Percentiles rank a stretch among this genome's conserved stretches.
Conservation (phyloP, 2,329 filamentous ascomycete genomes). For the Camillea tinctor region DNA sequence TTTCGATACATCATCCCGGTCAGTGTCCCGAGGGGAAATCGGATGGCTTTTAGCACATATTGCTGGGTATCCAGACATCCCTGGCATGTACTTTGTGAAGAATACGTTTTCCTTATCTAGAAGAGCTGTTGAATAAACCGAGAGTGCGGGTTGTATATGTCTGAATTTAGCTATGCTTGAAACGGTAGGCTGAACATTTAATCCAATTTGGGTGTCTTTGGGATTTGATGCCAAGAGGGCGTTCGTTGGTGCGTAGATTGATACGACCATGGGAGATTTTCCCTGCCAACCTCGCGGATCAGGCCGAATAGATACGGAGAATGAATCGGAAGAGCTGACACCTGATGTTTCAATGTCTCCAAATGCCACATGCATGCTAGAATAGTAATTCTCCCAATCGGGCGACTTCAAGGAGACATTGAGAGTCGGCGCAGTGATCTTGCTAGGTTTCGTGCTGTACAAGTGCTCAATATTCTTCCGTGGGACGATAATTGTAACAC, state of each 20-base stretch:
- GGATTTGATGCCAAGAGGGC: conserved; percentile 34
- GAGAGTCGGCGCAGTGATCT: conserved; percentile 13
- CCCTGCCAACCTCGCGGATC: conserved; percentile 39
- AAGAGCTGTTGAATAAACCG: conserved; percentile 31
- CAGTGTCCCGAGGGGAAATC: no score
- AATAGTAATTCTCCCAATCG: conserved; percentile 25
- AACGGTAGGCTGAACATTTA: conserved; percentile 31
- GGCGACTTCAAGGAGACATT: conserved; percentile 9
- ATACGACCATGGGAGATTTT: conserved; percentile 38
- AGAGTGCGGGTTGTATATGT: conserved; percentile 28
- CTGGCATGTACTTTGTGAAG: conserved; percentile 38
- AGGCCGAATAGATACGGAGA: conserved; percentile 33
- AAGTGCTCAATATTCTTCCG: conserved; percentile 11
- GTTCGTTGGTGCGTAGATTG: conserved; percentile 40
- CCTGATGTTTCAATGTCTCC: conserved; percentile 34
- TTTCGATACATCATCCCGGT: conserved; percentile 6
- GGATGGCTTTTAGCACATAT: not conserved
- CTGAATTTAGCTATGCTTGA: conserved; percentile 26
- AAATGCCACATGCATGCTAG: conserved; percentile 42
- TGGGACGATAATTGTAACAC: conserved; percentile 20
- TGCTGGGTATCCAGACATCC: conserved; percentile 18
- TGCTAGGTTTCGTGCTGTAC: conserved; percentile 3
- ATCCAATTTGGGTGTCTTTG: conserved; percentile 29
- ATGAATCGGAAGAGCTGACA: conserved; percentile 28
- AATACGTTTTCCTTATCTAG: conserved; percentile 22